Percentiles rank a stretch among this genome's conserved stretches.
These are phyloP conservation scores for Podaxis sp. DNA, from an alignment of 768 basidiomycete species.

Conservation along the genomic window DNA sequence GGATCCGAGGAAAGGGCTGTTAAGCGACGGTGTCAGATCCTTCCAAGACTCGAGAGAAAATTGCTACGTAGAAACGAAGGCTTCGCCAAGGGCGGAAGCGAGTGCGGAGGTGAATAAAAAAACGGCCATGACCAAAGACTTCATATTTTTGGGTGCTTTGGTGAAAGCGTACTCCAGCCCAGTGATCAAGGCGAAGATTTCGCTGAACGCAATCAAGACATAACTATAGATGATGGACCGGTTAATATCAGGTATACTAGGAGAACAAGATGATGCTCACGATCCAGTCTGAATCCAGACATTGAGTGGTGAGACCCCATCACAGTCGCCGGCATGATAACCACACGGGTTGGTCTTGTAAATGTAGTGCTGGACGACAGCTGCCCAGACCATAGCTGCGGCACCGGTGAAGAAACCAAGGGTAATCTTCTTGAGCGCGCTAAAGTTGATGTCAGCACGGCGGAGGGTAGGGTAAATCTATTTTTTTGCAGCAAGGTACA, in stretches of 20 bases:
- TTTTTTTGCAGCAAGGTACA: constrained; percentile 6
- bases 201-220: constrained; percentile 64
- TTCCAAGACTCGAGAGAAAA: neutral
- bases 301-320: constrained; percentile 55
- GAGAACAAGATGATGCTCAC: constrained; percentile 32
- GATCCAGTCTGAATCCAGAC: constrained; percentile 78
- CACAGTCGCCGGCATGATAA: constrained; percentile 51
- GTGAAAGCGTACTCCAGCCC: constrained; percentile 86
- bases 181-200: constrained; percentile 81
- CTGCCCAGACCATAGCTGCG: constrained; percentile 71
- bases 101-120: constrained; percentile 62
- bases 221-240: constrained; percentile 37
- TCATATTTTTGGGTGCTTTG: constrained; percentile 89
- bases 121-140: constrained; percentile 76
- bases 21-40: neutral
- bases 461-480: constrained; percentile 59
- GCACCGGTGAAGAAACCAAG: constrained; percentile 55
- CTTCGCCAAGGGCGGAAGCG: constrained; percentile 63
- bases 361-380: constrained; percentile 69
- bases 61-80: constrained; percentile 58
- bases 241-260: neutral
- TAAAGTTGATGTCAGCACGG: constrained; percentile 52
- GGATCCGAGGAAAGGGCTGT: constrained; percentile 67
- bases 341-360: constrained; percentile 67
- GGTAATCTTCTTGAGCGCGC: constrained; percentile 56